Conservation (phyloP, 164 flowering plant species). For the Vitis vinifera region DNA sequence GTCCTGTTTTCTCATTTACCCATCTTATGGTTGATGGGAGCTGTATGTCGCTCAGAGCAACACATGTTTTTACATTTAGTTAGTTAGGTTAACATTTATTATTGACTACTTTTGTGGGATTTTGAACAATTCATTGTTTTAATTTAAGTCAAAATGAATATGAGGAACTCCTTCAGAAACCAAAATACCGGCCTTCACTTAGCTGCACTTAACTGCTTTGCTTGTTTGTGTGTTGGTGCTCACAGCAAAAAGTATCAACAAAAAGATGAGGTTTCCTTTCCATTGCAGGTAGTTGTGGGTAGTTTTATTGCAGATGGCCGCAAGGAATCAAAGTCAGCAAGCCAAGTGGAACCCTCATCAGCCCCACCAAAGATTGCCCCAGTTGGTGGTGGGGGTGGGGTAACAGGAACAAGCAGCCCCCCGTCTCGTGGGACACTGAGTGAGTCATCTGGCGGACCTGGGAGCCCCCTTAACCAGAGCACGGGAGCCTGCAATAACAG, state of each 20-base stretch:
- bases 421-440: conserved; percentile 73
- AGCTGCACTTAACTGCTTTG: too few relatives aligned
- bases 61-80: too few relatives aligned
- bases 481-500: conserved; percentile 56
- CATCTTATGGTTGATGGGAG: too few relatives aligned
- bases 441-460: conserved; percentile 87
- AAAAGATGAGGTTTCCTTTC: not conserved
- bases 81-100: too few relatives aligned
- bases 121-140: too few relatives aligned
- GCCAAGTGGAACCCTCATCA: conserved; percentile 37
- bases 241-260: not conserved
- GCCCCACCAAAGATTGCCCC: conserved; percentile 31
- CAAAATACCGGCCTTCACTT: too few relatives aligned
- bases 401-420: conserved; percentile 59
- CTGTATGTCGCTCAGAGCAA: too few relatives aligned
- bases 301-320: conserved; percentile 64
- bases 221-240: too few relatives aligned
- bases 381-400: conserved; percentile 36
- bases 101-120: too few relatives aligned
- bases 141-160: too few relatives aligned
- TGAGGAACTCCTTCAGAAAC: too few relatives aligned
- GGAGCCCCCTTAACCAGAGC: conserved; percentile 81
- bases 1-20: too few relatives aligned
- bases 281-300: conserved; percentile 77
- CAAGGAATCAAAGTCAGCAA: conserved; percentile 44